Base-by-base conservation (phyloP, 805 yeast species). In the Clavispora carvajalis region DNA sequence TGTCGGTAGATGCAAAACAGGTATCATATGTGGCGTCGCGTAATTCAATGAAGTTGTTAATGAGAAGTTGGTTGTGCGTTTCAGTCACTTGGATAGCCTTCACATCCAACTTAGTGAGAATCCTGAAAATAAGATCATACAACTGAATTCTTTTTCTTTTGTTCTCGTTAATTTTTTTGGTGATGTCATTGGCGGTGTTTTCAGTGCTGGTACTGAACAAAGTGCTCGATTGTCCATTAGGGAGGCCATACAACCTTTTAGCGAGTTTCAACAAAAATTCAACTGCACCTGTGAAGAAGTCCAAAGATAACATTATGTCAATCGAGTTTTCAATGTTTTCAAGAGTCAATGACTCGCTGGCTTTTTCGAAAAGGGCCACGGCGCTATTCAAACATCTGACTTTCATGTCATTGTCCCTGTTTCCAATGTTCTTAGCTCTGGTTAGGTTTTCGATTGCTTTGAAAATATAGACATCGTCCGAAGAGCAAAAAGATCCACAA, bases 401-500 rank as follows among this genome's bases (percentile, higher is more conserved):
- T 39, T 82, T 76, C 49, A 74, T 59, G 39, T 90, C 96, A 31
- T 74, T 73, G 56, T 90, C 96, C 48, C 77, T 76, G 19, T 69
- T 61, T 2, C 86, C 87, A 45, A 80, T 77, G 42, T 80, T 85
- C 53, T 82, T 85, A 1, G 98, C 97, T 52, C 83, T 80, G 42
- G 91, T 85, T 53, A 93, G 70, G 59, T 85, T 89, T 59, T 93
- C 99, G 52, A 89, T 80, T 0, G 97, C 98, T 61, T 91, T 85
- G 71, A 90, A 93, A 11, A 93, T 86, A 44, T 89, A 74, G 21
- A 93, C 96, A 62, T 93, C 99, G 49, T 85, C 87, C 12, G 95
- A 79, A 0, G 97, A 87, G 56, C 98, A 93, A 62, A 89, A 93
- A 0, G 95, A 80, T 1, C 95, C 95, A 69, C 99, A 93, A 44